Evolutionary conservation across 2,329 filamentous ascomycete genomes (phyloP).

Genomic region (Magnaporthiopsis rhizophila): DNA sequence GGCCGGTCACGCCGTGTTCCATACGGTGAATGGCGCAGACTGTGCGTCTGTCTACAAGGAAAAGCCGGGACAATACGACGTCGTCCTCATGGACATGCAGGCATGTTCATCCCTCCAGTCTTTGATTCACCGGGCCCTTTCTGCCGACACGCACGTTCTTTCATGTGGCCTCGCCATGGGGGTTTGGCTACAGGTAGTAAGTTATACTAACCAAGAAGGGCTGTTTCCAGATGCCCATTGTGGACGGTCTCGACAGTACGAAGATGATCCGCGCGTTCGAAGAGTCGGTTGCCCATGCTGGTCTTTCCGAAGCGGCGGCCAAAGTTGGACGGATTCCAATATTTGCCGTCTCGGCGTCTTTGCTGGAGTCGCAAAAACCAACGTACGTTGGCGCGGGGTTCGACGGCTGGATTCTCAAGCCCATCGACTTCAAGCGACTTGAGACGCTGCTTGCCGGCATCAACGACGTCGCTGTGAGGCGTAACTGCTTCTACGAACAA

Average conservation of each 20-base stretch:
- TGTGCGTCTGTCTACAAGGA: slow-evolving; percentile 66
- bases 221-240: slow-evolving; percentile 71
- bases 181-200: too few relatives aligned
- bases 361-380: slow-evolving; percentile 61
- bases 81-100: slow-evolving; percentile 89
- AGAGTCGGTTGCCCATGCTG: slow-evolving; percentile 35
- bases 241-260: slow-evolving; percentile 73
- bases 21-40: slow-evolving; percentile 78
- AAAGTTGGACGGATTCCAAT: slow-evolving; percentile 65
- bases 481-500: slow-evolving; percentile 56
- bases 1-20: slow-evolving; percentile 59
- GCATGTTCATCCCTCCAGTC: slow-evolving; percentile 35
- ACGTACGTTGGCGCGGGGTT: slow-evolving; percentile 72
- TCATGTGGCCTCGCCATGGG: neutral
- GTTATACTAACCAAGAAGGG: neutral
- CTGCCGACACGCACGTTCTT: neutral
- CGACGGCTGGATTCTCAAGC: slow-evolving; percentile 86
- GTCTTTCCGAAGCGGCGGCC: slow-evolving; percentile 50
- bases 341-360: slow-evolving; percentile 78
- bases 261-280: slow-evolving; percentile 77
- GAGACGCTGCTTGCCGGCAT: slow-evolving; percentile 63
- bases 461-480: slow-evolving; percentile 47
- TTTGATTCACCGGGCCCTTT: neutral
- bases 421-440: slow-evolving; percentile 72
- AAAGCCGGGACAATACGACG: slow-evolving; percentile 57